Percentiles rank a stretch among this genome's conserved stretches.
These are phyloP conservation scores for Desmodesmus armatus DNA, from an alignment of 139 green algal species.

Conservation along the genomic window DNA sequence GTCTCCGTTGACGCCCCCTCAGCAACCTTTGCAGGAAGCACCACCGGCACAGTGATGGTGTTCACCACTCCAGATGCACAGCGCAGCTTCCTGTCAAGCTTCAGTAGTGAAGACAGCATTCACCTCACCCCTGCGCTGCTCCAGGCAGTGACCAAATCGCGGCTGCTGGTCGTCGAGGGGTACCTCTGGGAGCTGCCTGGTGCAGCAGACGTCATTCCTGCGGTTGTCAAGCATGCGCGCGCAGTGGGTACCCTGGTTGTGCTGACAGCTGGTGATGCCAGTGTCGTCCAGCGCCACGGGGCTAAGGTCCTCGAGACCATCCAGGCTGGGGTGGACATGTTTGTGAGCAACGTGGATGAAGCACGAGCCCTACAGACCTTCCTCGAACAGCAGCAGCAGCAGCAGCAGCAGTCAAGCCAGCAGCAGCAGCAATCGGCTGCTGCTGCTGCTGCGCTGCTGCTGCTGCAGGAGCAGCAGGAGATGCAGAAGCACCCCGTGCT, in stretches of 20 bases:
- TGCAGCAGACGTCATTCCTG: conserved; percentile 60
- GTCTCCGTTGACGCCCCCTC: neutral
- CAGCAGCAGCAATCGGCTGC: neutral
- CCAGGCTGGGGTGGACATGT: conserved; percentile 73
- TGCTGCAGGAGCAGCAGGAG: neutral
- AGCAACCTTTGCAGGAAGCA: neutral
- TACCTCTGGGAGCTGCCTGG: conserved; percentile 60
- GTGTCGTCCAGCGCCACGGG: conserved; percentile 79
- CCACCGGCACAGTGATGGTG: conserved; percentile 90
- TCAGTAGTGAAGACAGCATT: conserved; percentile 51
- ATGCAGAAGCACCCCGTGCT: too few species aligned
- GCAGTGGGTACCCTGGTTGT: conserved; percentile 75
- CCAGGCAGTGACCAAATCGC: conserved; percentile 12
- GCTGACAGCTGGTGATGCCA: conserved; percentile 87
- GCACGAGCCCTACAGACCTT: conserved; percentile 43
- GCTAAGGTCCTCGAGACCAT: conserved; percentile 54
- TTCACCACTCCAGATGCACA: conserved; percentile 93
- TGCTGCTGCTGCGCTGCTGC: neutral
- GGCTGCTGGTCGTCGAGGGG: conserved; percentile 83
- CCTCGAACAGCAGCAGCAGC: neutral
- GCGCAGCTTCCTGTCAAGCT: conserved; percentile 91
- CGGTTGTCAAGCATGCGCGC: conserved; percentile 61
- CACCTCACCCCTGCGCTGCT: conserved; percentile 53
- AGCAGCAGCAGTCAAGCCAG: conserved; percentile 3
- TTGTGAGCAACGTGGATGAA: conserved; percentile 77